Percentiles rank a stretch among this genome's conserved stretches.
These are phyloP conservation scores for Neovahlkampfia damariscottae DNA, from an alignment of 78 protist species.

Conservation along the genomic window DNA sequence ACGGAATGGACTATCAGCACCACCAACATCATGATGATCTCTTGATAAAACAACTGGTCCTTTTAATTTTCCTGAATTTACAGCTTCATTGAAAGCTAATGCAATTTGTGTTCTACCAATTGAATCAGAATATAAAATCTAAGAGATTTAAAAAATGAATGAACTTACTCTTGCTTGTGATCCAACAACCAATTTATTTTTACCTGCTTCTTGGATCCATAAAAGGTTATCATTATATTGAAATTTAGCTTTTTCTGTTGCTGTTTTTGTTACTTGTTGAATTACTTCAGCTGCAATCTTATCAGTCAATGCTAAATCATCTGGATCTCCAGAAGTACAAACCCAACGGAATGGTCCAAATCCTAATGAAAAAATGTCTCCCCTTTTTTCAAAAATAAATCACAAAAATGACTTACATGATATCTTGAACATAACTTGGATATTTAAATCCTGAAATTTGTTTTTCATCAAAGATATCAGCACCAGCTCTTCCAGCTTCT, in stretches of 20 bases:
- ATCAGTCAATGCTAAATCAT: conserved; percentile 65
- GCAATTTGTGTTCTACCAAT: conserved; percentile 68
- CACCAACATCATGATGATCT: conserved; percentile 85
- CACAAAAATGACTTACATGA: conserved; percentile 56
- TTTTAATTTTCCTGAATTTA: conserved; percentile 37
- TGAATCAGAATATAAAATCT: conserved; percentile 61
- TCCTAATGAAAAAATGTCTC: conserved; percentile 55
- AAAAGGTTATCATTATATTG: conserved; percentile 67
- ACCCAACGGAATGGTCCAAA: conserved; percentile 91
- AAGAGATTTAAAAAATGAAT: too few relatives aligned
- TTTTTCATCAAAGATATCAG: conserved; percentile 42
- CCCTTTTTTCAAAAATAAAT: too few relatives aligned
- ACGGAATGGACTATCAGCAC: conserved; percentile 79
- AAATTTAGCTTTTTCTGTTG: conserved; percentile 24
- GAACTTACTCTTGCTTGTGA: conserved; percentile 72
- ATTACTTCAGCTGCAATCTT: conserved; percentile 55
- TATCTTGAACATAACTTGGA: conserved; percentile 81
- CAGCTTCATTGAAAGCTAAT: conserved; percentile 66
- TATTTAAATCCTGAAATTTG: conserved; percentile 41
- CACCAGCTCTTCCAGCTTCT: conserved; percentile 65
- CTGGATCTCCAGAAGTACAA: conserved; percentile 45
- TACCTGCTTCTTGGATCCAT: conserved; percentile 58
- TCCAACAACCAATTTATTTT: conserved; percentile 61
- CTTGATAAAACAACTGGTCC: conserved; percentile 59
- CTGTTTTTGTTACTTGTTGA: conserved; percentile 13